Evolutionary conservation across 257 asterid species (phyloP), one percentile per base, ranked within the genome.

Genomic region (Salvia hispanica): DNA sequence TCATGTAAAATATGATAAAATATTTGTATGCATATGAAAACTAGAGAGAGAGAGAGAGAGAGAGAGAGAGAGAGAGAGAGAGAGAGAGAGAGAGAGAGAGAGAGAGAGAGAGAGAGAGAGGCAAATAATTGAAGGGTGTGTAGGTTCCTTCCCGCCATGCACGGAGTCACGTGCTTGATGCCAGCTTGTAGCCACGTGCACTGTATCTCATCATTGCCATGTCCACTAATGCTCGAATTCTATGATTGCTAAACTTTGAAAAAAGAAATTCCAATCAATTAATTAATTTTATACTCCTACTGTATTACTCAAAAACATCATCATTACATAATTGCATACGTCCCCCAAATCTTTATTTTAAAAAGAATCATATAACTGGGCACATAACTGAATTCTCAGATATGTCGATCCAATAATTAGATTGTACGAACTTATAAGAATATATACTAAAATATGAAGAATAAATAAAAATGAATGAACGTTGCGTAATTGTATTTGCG

Each of bases 221-320:
- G 64, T 14, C 77, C 73, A 73, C 66, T 73, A 39, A 48, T 65
- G 60, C 31, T 72, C 67, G 39, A 64, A 39, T 72, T 66, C 72
- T 10, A 73, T 73, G 14, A 73, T 73, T 73, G 51, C 56, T 37
- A 39, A 39, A 18, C 34, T 9, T 51, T 51, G 4, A 52, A 8
- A 7, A 15, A 14, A 16, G 3, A 51, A 14, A 7, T 50, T 16
- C 31, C 31, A 50, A 16, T 25, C 28, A 50, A 28, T 28, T 8
- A 50, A 28, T 28, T 8, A 39, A 6, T 39, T 7, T 2, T 0
- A 39, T 5, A 5, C 1, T 37, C 4, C 7, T n/a, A n/a, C 21
- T 18, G 21, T 39, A 39, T 8, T 39, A 39, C 7, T 39, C 9
- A 39, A 34, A 39, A 39, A 39, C 9, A 6, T 39, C 9, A 39